phyloP scores from a whole-genome alignment of 371 early-diverging fungal genomes.

The Rhizomucor miehei region DNA sequence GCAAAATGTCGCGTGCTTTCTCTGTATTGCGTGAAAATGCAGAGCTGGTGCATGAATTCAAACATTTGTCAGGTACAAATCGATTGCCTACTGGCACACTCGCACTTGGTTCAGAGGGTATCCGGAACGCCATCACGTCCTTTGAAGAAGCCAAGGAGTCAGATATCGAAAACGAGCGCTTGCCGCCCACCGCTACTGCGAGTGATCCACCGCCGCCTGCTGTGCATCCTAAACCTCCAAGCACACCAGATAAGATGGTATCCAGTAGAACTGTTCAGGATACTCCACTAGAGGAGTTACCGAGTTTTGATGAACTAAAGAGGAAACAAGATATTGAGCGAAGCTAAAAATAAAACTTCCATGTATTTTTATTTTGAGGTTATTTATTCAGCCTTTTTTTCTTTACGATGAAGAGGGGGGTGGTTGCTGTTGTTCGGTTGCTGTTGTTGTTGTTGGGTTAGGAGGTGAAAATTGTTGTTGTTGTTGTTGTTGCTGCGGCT shows the following conservation, averaged over 20 bases:
- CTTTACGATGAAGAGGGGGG: constrained; percentile 14
- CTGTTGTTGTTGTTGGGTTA: not conserved
- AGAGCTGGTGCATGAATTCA: constrained; percentile 91
- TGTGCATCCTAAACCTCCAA: no score
- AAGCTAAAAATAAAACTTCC: no score
- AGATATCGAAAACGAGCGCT: constrained; percentile 88
- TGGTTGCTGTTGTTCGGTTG: not conserved
- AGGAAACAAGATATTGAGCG: no score
- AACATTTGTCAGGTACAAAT: constrained; percentile 80
- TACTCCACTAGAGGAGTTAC: no score
- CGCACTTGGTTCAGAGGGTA: constrained; percentile 87
- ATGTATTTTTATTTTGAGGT: no score
- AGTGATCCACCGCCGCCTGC: not conserved
- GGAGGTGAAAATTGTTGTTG: constrained; percentile 7
- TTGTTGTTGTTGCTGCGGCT: constrained; percentile 6
- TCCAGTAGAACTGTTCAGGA: no score
- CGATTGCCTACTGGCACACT: constrained; percentile 83
- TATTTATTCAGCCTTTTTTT: no score
- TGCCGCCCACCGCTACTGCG: constrained; percentile 71
- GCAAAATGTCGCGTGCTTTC: constrained; percentile 87
- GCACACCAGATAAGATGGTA: no score
- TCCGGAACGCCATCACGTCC: constrained; percentile 80
- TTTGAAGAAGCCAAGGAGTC: constrained; percentile 91
- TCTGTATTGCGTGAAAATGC: constrained; percentile 85
- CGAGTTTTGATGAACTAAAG: no score